Percentiles rank a stretch among this genome's conserved stretches.
Evolutionary conservation across 768 basidiomycete species (phyloP).

Genomic region (Clathrus columnatus): DNA sequence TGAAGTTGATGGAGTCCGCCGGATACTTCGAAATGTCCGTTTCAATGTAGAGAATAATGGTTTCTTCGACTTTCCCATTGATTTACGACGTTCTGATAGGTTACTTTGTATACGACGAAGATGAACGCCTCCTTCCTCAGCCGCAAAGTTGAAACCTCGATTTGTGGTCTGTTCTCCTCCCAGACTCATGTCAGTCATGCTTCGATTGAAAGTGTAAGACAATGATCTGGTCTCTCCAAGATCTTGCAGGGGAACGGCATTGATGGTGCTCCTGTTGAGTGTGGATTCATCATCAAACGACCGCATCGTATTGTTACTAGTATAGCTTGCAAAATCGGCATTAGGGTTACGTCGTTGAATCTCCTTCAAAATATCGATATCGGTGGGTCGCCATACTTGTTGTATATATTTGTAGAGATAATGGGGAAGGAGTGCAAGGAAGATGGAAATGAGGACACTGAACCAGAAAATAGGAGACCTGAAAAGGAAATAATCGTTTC

Average conservation of each 20-base stretch:
- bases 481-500: constrained; percentile 76
- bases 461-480: constrained; percentile 85
- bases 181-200: constrained; percentile 70
- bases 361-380: constrained; percentile 76
- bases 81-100: constrained; percentile 43
- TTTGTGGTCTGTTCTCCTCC: constrained; percentile 54
- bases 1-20: too few species aligned
- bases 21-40: neutral
- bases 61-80: neutral
- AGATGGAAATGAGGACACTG: constrained; percentile 57
- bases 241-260: neutral
- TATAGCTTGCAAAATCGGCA: constrained; percentile 46
- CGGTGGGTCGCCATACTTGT: constrained; percentile 64
- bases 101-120: constrained; percentile 77
- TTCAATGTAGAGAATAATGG: neutral
- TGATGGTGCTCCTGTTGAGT: neutral
- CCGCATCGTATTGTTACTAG: constrained; percentile 27
- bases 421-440: constrained; percentile 70
- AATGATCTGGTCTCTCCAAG: constrained; percentile 1
- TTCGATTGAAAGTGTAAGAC: constrained; percentile 10
- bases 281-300: neutral
- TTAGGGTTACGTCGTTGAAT: constrained; percentile 61
- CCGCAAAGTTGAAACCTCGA: constrained; percentile 72
- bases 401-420: constrained; percentile 68
- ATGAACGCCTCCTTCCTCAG: constrained; percentile 81